A percentile compares a stretch with the other conserved stretches of the same genome.
Conservation (phyloP, 805 yeast genomes). For the Pichia nakasei region DNA sequence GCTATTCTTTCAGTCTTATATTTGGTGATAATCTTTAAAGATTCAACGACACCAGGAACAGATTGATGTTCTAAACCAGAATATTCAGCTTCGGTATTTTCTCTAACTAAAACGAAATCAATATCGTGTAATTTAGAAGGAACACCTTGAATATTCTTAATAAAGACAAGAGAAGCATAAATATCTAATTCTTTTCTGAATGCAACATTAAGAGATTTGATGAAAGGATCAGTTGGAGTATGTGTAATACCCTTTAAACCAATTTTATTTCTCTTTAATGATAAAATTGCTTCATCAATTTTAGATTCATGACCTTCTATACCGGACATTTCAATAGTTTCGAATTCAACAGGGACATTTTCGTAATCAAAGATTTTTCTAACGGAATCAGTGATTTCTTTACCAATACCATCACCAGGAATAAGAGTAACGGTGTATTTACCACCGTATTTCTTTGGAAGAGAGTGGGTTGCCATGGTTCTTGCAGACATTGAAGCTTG, state of each 20-base stretch:
- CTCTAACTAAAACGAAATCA: conserved; percentile 92
- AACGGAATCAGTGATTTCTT: conserved; percentile 90
- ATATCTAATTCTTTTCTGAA: conserved; percentile 93
- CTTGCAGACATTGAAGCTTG: conserved; percentile 14
- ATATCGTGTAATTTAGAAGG: conserved; percentile 81
- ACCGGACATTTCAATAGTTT: conserved; percentile 64
- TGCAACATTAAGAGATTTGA: conserved; percentile 89
- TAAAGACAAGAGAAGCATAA: conserved; percentile 89
- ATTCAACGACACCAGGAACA: conserved; percentile 96
- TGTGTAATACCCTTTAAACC: conserved; percentile 94
- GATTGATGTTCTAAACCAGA: conserved; percentile 97
- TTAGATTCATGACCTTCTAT: conserved; percentile 37
- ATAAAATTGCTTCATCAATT: conserved; percentile 77
- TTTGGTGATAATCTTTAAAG: conserved; percentile 89
- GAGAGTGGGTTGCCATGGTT: conserved; percentile 27
- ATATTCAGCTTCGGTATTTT: conserved; percentile 98
- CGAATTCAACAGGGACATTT: conserved; percentile 91
- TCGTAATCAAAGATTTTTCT: conserved; percentile 80
- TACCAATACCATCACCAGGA: conserved; percentile 98
- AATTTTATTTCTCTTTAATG: conserved; percentile 91
- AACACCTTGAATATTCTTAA: conserved; percentile 91
- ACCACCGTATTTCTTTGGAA: conserved; percentile 93
- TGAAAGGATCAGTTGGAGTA: conserved; percentile 73
- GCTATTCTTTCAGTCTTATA: conserved; percentile 95
- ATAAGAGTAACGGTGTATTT: conserved; percentile 87